Conservation (phyloP, 768 basidiomycete genomes). For the Mrakia gelida region DNA sequence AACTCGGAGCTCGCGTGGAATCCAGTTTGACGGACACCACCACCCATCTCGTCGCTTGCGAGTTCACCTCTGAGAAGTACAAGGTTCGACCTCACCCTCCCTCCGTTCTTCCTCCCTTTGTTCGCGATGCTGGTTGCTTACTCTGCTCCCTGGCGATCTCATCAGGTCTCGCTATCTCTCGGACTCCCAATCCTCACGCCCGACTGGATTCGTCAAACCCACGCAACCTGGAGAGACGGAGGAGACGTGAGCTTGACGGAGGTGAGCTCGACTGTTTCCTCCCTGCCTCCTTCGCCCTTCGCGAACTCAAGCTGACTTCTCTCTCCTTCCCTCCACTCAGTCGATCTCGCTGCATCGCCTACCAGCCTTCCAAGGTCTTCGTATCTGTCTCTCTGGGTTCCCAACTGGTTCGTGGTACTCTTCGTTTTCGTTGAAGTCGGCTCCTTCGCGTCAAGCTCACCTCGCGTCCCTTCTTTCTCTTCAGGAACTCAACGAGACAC, state of each 20-base stretch:
- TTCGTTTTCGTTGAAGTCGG: background rate
- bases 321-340: conserved; percentile 44
- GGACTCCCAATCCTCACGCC: conserved; percentile 73
- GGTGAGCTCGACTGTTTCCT: conserved; percentile 48
- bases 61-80: conserved; percentile 82
- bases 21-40: conserved; percentile 74
- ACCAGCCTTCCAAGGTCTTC: conserved; percentile 65
- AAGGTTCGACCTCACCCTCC: conserved; percentile 50
- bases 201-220: conserved; percentile 69
- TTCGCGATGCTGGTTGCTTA: background rate
- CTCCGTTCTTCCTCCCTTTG: background rate
- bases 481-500: conserved; percentile 54
- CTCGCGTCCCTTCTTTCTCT: background rate
- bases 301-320: background rate
- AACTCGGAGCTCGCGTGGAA: conserved; percentile 69
- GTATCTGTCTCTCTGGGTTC: conserved; percentile 71
- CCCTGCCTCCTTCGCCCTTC: background rate
- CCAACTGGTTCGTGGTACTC: conserved; percentile 49
- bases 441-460: background rate
- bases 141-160: background rate
- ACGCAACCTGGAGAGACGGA: conserved; percentile 70
- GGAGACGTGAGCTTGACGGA: conserved; percentile 67
- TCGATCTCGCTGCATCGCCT: conserved; percentile 60
- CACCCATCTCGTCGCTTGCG: conserved; percentile 80
- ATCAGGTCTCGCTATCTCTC: conserved; percentile 73